Conservation (phyloP, 225 moss, liverwort and hornwort species). For the Sphagnum contortum region DNA sequence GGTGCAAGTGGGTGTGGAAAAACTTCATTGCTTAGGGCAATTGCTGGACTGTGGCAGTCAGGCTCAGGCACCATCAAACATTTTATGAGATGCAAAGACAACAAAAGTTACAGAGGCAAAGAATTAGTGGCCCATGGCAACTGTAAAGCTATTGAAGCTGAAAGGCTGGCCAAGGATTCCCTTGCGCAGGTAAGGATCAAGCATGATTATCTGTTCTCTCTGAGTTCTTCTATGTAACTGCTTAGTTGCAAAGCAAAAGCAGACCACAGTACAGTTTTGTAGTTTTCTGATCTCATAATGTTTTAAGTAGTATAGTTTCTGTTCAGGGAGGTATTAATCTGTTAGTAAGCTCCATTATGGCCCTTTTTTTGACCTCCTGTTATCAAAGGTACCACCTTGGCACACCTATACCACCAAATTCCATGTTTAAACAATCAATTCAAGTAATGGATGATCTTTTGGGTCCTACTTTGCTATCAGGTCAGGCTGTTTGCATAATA, state of each 20-base stretch:
- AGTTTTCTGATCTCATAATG: background rate
- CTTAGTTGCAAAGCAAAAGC: background rate
- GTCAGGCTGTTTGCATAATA: too few relatives aligned
- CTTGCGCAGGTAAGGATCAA: slow-evolving; percentile 22
- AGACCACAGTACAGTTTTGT: background rate
- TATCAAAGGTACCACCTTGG: too few relatives aligned
- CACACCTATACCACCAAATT: too few relatives aligned
- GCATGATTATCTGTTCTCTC: background rate
- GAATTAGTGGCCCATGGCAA: slow-evolving; percentile 5
- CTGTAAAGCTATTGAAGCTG: slow-evolving; percentile 15
- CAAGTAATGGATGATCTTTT: too few relatives aligned
- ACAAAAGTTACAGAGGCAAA: slow-evolving; percentile 17
- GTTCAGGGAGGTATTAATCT: too few relatives aligned
- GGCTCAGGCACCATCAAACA: slow-evolving; percentile 78
- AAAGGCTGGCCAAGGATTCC: slow-evolving; percentile 11
- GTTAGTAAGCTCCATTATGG: too few relatives aligned
- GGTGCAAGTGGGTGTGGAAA: slow-evolving; percentile 98
- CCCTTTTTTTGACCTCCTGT: too few relatives aligned
- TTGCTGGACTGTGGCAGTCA: slow-evolving; percentile 93
- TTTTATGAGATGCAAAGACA: slow-evolving; percentile 33
- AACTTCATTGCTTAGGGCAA: slow-evolving; percentile 84
- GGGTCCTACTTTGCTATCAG: too few relatives aligned
- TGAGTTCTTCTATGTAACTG: too few relatives aligned
- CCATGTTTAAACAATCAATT: too few relatives aligned
- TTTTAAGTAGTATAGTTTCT: too few relatives aligned